Base-by-base conservation (phyloP, 441 rosid species). In the Corymbia calophylla region DNA sequence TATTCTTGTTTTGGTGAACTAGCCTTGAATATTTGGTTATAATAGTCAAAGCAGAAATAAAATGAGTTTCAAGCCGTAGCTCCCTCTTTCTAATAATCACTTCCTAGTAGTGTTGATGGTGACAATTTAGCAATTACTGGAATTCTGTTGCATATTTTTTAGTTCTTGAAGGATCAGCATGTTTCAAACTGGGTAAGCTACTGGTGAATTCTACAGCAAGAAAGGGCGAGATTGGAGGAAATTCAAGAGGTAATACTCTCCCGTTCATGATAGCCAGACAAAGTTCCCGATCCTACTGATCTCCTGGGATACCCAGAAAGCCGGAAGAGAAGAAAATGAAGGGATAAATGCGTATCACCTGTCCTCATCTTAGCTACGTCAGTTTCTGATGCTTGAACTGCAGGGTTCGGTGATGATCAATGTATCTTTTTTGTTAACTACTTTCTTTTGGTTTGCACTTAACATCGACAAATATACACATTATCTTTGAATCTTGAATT, bases 121-220 rank as follows among this genome's bases (percentile, higher is more conserved):
- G n/a, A 77, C 51, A 47, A 77, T 77, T 68, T 77, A 12, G 49
- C 51, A 39, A 47, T 18, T 53, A 14, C 66, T 53, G 55, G 64
- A 32, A 89, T 70, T 53, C 35, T 49, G 25, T 86, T 29, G 48
- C 48, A 19, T 53, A 39, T 86, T 44, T 44, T 19, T 23, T 4
- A 77, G 51, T 12, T 77, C 84, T 77, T 77, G 51, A 77, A 77
- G 84, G 51, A 77, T 77, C 53, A 77, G 27, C 51, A 44, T 77
- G n/a, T 77, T 77, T 77, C 18, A 13, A 77, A 77, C 84, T 77
- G 84, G 51, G 17, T 77, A 77, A 77, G 6, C n/a, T 44, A 77
- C 84, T 25, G n/a, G 32, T 89, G 53, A 89, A 49, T 89, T 66
- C 88, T 92, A 93, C 94, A 94, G 95, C 90, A 91, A 93, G 91